Evolutionary conservation across 306 rosid genomes (phyloP), one percentile per base, ranked within the genome.

Genomic region (Dalbergia cochinchinensis): DNA sequence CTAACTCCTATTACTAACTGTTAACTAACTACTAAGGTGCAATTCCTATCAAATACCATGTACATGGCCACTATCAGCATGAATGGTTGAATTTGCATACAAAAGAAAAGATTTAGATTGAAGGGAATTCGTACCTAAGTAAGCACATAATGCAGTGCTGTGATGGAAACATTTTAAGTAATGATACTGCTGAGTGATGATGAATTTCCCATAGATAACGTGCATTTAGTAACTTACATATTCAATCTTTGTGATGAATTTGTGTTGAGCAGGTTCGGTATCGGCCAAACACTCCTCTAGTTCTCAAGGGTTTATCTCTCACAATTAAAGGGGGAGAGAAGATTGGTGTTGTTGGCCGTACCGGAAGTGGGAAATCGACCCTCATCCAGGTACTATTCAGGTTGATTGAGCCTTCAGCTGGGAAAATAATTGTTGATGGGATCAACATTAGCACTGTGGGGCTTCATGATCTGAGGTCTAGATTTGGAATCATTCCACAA

Each of bases 401-500:
- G 92, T 87, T 94, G 71, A 92, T 92, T 35, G 98, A 94, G 83
- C 97, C 98, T 74, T 62, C 97, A 8, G 94, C 88, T 69, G 97
- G 97, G 26, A 86, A 66, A 61, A 90, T 94, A 51, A 73, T 85
- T 35, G 81, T 94, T 34, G 98, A 94, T 61, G 96, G 88, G 44
- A 83, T 94, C 12, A 84, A 94, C 73, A 92, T 87, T 71, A 62
- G 86, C 77, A 62, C 62, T 12, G 31, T 94, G 15, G 97, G 98
- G 7, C 98, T 92, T 87, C 96, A 94, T 80, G 96, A 94, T 80
- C 80, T 94, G 14, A 82, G 98, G 83, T 92, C 98, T 34, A 85
- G 98, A 12, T 89, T 94, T 6, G 98, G 97, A 35, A 94, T 92
- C 63, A 94, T 94, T 83, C 98, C 98, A 45, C 97, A 94, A 90